Evolutionary conservation across 83 land plant genomes (phyloP).

Genomic region (Picea abies): DNA sequence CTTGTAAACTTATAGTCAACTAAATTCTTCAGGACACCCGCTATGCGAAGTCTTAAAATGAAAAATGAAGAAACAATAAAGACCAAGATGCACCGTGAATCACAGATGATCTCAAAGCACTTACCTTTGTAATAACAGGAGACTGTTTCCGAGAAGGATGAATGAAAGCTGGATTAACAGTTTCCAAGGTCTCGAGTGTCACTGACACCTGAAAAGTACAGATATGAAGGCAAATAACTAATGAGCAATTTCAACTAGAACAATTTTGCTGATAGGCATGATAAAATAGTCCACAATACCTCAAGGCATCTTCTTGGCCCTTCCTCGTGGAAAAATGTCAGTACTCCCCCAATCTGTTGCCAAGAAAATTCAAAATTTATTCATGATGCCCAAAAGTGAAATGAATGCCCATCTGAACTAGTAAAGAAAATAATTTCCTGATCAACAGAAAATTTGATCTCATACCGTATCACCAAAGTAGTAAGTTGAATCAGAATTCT

Average conservation of each 20-base stretch:
- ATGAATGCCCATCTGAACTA: neutral
- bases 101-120: neutral
- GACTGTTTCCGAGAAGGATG: constrained; percentile 93
- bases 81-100: neutral
- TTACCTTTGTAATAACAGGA: constrained; percentile 88
- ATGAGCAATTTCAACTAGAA: neutral
- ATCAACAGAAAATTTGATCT: neutral
- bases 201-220: constrained; percentile 64
- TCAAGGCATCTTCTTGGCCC: constrained; percentile 94
- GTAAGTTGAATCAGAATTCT: constrained; percentile 89
- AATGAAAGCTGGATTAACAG: constrained; percentile 58
- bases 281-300: constrained; percentile 40
- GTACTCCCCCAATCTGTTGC: constrained; percentile 92
- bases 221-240: neutral
- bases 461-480: constrained; percentile 90
- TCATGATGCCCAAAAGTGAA: neutral
- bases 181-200: constrained; percentile 85
- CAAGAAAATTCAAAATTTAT: neutral
- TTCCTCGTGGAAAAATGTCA: constrained; percentile 88
- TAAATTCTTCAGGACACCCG: neutral
- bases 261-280: neutral
- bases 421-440: neutral
- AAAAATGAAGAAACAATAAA: too few relatives aligned
- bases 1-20: neutral
- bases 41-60: too few relatives aligned